Percentiles rank a stretch among this genome's conserved stretches.
phyloP scores from a whole-genome alignment of 73 alveolate species.

The Effrenium voratum region DNA sequence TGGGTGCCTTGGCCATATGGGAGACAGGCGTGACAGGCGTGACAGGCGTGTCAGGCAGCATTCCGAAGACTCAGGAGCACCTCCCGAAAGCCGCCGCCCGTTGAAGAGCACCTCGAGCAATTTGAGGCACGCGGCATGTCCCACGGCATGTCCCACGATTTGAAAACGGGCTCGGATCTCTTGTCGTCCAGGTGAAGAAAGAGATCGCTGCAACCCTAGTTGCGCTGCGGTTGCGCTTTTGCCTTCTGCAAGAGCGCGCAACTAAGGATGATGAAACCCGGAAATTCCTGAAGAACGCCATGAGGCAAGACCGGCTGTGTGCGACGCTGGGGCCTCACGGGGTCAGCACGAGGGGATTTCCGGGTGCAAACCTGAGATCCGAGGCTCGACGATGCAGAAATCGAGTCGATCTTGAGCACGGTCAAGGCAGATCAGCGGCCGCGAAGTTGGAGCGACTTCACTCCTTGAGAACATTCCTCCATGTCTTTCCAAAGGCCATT shows the following conservation, averaged over 20 bases:
- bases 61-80: slow-evolving; percentile 33
- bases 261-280: slow-evolving; percentile 51
- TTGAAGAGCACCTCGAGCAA: slow-evolving; percentile 76
- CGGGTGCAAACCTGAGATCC: background rate
- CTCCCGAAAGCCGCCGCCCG: slow-evolving; percentile 68
- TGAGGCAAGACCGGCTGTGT: slow-evolving; percentile 81
- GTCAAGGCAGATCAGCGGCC: too few species aligned
- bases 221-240: background rate
- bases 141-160: background rate
- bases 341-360: background rate
- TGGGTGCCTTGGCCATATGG: slow-evolving; percentile 26
- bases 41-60: too few species aligned
- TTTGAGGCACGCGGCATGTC: slow-evolving; percentile 30
- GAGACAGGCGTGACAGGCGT: too few species aligned
- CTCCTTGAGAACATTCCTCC: too few species aligned
- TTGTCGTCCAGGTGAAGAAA: background rate
- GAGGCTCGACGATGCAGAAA: slow-evolving; percentile 85
- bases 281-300: slow-evolving; percentile 57
- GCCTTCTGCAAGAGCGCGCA: background rate
- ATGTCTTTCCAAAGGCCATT: too few species aligned
- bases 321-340: slow-evolving; percentile 45
- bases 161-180: background rate
- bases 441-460: too few species aligned
- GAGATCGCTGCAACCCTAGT: slow-evolving; percentile 27
- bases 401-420: slow-evolving; percentile 65